These are phyloP conservation scores for Hemileccinum rubropunctum DNA, from an alignment of 768 basidiomycete species.

Conservation along the genomic window DNA sequence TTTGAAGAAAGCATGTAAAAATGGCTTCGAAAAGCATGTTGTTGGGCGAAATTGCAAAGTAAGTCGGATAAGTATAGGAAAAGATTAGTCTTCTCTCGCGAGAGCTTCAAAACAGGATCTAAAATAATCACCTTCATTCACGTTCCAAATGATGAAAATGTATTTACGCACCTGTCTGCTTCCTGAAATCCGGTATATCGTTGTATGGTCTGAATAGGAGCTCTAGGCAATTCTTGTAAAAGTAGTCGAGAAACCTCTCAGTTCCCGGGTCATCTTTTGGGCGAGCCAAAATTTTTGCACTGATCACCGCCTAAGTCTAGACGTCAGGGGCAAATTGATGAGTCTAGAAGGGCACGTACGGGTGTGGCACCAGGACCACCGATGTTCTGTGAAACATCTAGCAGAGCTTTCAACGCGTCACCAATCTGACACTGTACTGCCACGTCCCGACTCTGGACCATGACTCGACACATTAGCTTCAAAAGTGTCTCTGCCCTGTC, in stretches of 20 bases:
- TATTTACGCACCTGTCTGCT: conserved; percentile 38
- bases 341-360: conserved; percentile 21
- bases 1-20: conserved; percentile 84
- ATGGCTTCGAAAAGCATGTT: conserved; percentile 91
- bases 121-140: conserved; percentile 1
- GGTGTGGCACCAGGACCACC: conserved; percentile 37
- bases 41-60: conserved; percentile 80
- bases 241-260: conserved; percentile 90
- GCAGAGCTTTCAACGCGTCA: conserved; percentile 77
- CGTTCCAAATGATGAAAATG: not conserved
- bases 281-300: conserved; percentile 49
- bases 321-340: conserved; percentile 3
- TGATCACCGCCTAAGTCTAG: conserved; percentile 25
- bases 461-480: conserved; percentile 69
- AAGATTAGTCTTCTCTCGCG: conserved; percentile 78
- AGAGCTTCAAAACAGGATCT: conserved; percentile 55
- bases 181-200: conserved; percentile 68
- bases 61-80: conserved; percentile 90
- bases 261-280: conserved; percentile 80
- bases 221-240: conserved; percentile 82
- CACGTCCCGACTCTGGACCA: conserved; percentile 78
- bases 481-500: conserved; percentile 72
- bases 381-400: conserved; percentile 66
- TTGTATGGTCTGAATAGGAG: conserved; percentile 78
- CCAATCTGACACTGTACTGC: conserved; percentile 90